Evolutionary conservation across 345 rosid species (phyloP).

Genomic region (Citrus cavaleriei): DNA sequence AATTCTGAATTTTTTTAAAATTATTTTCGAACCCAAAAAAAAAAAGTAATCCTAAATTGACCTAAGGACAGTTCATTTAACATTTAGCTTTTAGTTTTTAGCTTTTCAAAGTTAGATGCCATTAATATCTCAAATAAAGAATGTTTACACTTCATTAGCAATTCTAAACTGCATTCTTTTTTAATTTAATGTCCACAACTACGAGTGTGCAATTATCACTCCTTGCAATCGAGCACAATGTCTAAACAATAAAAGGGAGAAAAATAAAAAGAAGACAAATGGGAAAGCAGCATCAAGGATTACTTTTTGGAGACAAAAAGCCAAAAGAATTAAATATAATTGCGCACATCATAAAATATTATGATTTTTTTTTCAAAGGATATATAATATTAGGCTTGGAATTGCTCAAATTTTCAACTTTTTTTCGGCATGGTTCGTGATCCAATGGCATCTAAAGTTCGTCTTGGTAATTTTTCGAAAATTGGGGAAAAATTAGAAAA

Average conservation of each 20-base stretch:
- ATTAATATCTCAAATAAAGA: neutral
- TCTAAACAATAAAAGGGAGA: neutral
- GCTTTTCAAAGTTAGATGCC: too few species aligned
- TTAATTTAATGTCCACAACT: neutral
- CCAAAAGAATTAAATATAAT: neutral
- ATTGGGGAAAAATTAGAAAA: neutral
- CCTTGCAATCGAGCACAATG: neutral
- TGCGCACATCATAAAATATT: neutral
- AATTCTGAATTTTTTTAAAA: too few species aligned
- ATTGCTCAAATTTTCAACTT: neutral
- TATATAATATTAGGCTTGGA: neutral
- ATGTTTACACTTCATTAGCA: neutral
- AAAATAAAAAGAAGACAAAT: neutral
- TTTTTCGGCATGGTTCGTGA: neutral
- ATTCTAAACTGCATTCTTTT: neutral
- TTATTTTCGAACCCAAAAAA: too few species aligned
- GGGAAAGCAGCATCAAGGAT: neutral
- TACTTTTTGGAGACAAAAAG: constrained; percentile 3
- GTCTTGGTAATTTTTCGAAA: neutral
- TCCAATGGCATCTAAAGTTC: neutral
- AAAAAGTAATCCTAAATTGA: too few species aligned
- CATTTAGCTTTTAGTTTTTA: too few species aligned
- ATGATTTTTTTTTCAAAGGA: too few species aligned
- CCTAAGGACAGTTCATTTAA: too few species aligned
- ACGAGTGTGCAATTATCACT: neutral